Conservation (phyloP, 768 basidiomycete species). For the Ephemerocybe angulata region DNA sequence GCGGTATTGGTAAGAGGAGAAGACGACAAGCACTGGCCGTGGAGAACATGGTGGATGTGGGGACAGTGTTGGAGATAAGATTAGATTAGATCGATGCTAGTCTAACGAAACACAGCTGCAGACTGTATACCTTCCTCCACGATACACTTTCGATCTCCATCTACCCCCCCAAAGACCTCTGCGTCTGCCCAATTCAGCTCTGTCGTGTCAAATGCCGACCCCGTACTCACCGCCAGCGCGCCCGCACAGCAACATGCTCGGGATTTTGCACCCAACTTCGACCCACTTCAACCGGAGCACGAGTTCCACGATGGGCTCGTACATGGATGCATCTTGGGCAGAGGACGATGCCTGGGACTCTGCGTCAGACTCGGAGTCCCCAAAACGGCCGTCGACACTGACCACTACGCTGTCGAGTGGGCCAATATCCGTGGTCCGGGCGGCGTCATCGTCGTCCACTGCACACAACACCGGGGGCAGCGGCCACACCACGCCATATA, state of each 20-base stretch:
- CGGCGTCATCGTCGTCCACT: slow-evolving; percentile 22
- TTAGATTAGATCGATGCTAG: slow-evolving; percentile 3
- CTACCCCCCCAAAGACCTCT: not conserved
- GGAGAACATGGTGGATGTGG: not conserved
- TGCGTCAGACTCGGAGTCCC: slow-evolving; percentile 73
- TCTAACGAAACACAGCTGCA: slow-evolving; percentile 8
- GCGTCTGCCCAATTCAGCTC: too few relatives aligned
- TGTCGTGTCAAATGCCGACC: slow-evolving; percentile 31
- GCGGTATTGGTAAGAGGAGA: not conserved
- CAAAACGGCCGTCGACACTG: slow-evolving; percentile 15
- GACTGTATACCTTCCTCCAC: slow-evolving; percentile 1
- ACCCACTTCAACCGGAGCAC: slow-evolving; percentile 16
- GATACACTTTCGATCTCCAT: too few relatives aligned
- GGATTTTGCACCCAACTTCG: slow-evolving; percentile 40
- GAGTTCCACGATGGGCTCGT: slow-evolving; percentile 1
- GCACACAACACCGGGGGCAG: slow-evolving; percentile 23
- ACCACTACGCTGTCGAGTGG: not conserved
- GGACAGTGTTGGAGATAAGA: not conserved
- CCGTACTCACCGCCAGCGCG: slow-evolving; percentile 59
- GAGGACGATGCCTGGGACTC: slow-evolving; percentile 89
- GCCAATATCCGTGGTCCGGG: not conserved
- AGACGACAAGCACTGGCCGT: too few relatives aligned
- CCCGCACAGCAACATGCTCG: slow-evolving; percentile 65
- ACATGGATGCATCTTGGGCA: slow-evolving; percentile 53
- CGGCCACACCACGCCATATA: not conserved